Percentiles rank a stretch among this genome's conserved stretches.
Conservation (phyloP, 306 rosid species). For the Adenanthera pavonina region DNA sequence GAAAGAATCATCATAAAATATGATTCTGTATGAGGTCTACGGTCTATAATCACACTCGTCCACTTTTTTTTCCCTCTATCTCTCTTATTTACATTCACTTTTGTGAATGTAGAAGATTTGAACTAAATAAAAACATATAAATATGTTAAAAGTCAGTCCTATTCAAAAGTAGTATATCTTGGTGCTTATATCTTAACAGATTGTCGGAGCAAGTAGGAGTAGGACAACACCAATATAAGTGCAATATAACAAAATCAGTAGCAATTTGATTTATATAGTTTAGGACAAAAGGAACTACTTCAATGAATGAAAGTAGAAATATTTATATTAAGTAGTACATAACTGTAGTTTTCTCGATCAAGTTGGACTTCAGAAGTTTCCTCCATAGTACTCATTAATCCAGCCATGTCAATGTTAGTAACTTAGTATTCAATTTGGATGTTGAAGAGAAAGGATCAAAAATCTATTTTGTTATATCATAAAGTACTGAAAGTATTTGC, state of each 20-base stretch:
- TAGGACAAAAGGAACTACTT: neutral
- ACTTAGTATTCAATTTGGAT: neutral
- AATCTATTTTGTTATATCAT: too few relatives aligned
- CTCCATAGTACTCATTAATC: neutral
- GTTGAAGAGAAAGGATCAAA: neutral
- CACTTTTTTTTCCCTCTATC: too few relatives aligned
- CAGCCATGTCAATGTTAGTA: neutral
- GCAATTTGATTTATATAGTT: neutral
- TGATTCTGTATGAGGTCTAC: too few relatives aligned
- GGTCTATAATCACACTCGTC: too few relatives aligned
- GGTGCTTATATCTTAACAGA: neutral
- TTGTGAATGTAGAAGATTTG: too few relatives aligned
- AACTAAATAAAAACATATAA: neutral
- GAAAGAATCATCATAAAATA: too few relatives aligned
- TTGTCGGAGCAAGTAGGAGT: neutral
- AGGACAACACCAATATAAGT: neutral
- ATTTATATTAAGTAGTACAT: conserved; percentile 4
- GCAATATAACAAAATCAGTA: neutral
- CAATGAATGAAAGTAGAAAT: neutral
- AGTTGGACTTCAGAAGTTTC: neutral
- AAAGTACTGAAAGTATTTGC: too few relatives aligned
- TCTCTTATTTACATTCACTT: too few relatives aligned
- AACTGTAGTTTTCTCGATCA: neutral
- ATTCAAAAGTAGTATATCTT: neutral
- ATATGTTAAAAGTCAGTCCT: neutral